Base-by-base conservation (phyloP, 148 eudicot species). In the Rhododendron williamsianum region DNA sequence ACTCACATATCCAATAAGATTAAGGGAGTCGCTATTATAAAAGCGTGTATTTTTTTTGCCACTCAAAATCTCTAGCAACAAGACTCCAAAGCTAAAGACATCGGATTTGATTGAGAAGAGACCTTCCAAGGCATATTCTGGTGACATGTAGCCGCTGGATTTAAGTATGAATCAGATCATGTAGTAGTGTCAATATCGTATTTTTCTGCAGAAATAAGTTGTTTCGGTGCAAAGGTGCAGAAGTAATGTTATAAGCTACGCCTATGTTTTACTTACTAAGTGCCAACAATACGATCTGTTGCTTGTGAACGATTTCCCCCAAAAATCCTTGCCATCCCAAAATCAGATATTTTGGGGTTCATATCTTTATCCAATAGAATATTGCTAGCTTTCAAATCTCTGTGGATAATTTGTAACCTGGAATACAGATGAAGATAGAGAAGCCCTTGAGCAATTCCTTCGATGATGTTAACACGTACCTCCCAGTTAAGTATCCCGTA, bases 221-320 rank as follows among this genome's bases (percentile, higher is more conserved):
- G 41, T 72, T 72, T 72, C 4, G 43, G 41, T 33, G 76, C 76
- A 72, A 72, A 72, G 76, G 76, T 33, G 33, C 36, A n/a, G 12
- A 25, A n/a, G 35, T 25, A 27, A 25, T 3, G 13, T 23, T 67
- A 72, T 71, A 71, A 71, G 33, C 15, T 71, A 16, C 7, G 19
- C 4, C 21, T 3, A 30, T 72, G 43, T 72, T 72, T 72, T 48
- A 48, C 88, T 89, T 86, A 89, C 90, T 58, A 58, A 58, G 65
- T 58, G 23, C 65, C 65, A 19, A 58, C 65, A 19, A 58, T 58
- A 18, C n/a, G 65, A 19, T 58, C 19, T 58, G 65, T 58, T 18
- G 65, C 65, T 58, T 58, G 23, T 58, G 65, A 58, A 18, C 65
- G n/a, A 58, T 58, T 58, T 58, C n/a, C 65, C 65, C n/a, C n/a